A percentile compares a stretch with the other conserved stretches of the same genome.
phyloP scores from a whole-genome alignment of 164 flowering plant genomes.

The Magnolia kwangsiensis region DNA sequence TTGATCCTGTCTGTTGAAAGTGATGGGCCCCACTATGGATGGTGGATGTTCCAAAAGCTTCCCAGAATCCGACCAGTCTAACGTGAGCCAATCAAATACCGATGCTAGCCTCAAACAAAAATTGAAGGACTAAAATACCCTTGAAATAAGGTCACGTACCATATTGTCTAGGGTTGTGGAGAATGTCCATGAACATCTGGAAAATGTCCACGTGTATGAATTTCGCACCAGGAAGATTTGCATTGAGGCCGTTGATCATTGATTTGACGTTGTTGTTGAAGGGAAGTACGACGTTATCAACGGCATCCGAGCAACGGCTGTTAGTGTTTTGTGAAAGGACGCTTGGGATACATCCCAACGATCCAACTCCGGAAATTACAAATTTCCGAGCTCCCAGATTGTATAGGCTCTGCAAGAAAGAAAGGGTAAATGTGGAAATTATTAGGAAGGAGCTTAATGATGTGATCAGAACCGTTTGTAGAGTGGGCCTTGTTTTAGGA shows the following conservation, averaged over 20 bases:
- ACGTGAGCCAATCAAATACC: too few species aligned
- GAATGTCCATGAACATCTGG: constrained; percentile 51
- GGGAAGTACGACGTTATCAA: constrained; percentile 50
- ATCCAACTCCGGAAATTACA: constrained; percentile 55
- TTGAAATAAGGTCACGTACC: constrained; percentile 29
- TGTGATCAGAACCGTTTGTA: too few species aligned
- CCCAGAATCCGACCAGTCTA: too few species aligned
- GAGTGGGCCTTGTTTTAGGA: too few species aligned
- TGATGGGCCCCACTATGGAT: too few species aligned
- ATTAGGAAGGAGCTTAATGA: too few species aligned
- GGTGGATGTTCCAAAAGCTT: too few species aligned
- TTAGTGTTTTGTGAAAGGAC: constrained; percentile 47
- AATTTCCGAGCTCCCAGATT: constrained; percentile 71
- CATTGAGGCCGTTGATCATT: constrained; percentile 52
- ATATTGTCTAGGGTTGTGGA: constrained; percentile 39
- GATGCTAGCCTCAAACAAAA: too few species aligned
- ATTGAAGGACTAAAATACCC: too few species aligned
- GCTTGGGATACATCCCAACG: constrained; percentile 79
- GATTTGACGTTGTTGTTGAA: constrained; percentile 58
- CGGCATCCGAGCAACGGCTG: constrained; percentile 50
- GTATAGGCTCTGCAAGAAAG: constrained; percentile 48
- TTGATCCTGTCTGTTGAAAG: too few species aligned
- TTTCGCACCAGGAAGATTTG: constrained; percentile 52
- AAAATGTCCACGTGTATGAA: constrained; percentile 49
- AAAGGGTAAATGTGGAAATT: neutral